Conservation (phyloP, 1,139 yeast species). For the Saccharomyces pastorianus region DNA sequence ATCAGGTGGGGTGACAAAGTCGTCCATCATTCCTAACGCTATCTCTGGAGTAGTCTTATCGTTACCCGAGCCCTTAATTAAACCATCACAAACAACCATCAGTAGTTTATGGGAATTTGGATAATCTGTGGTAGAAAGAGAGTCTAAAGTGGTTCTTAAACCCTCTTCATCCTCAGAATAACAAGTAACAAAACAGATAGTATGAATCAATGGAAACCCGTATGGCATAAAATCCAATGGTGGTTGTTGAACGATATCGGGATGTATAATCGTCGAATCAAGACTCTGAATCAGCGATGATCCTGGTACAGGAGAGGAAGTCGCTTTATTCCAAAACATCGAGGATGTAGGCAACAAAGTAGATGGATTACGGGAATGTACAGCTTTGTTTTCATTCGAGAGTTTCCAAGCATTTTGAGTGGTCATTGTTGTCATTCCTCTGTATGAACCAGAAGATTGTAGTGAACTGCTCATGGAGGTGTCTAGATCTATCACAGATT, state of each 20-base stretch:
- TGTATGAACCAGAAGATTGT: slow-evolving; percentile 7
- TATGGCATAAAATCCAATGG: slow-evolving; percentile 83
- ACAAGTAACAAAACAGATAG: slow-evolving; percentile 79
- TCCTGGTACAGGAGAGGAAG: slow-evolving; percentile 4
- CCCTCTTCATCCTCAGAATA: slow-evolving; percentile 90
- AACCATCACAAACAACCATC: slow-evolving; percentile 83
- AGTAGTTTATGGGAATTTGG: slow-evolving; percentile 90
- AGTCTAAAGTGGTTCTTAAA: slow-evolving; percentile 78
- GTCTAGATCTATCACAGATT: slow-evolving; percentile 8
- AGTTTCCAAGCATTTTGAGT: slow-evolving; percentile 27
- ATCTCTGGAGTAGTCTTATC: slow-evolving; percentile 82
- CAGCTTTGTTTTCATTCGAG: slow-evolving; percentile 8
- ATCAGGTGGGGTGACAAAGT: slow-evolving; percentile 62
- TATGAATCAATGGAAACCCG: slow-evolving; percentile 80
- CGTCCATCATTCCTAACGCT: slow-evolving; percentile 79
- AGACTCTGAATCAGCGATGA: slow-evolving; percentile 38
- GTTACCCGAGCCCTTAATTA: slow-evolving; percentile 90
- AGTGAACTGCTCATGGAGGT: neutral
- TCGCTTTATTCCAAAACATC: slow-evolving; percentile 7
- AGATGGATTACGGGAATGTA: slow-evolving; percentile 5
- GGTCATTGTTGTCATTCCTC: slow-evolving; percentile 33
- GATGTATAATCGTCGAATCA: slow-evolving; percentile 64
- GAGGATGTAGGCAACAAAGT: slow-evolving; percentile 8
- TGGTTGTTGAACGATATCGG: slow-evolving; percentile 76
- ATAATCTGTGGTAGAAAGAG: slow-evolving; percentile 84